Base-by-base conservation (phyloP, 352 stramenopile species). In the Globisporangium nagaii region DNA sequence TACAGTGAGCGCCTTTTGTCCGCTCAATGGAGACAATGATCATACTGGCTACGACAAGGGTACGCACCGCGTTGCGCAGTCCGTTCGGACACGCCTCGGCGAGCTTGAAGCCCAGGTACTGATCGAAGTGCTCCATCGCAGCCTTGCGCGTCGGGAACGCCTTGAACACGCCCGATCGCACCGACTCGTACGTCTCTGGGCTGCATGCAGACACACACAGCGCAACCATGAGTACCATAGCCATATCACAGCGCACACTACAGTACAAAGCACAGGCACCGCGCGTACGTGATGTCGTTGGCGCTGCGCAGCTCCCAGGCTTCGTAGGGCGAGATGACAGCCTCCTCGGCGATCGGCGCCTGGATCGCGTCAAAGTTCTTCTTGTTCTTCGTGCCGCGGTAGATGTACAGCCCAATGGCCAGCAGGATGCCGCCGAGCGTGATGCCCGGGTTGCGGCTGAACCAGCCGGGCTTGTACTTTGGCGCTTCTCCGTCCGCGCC, bases 391-490 rank as follows among this genome's bases (percentile, higher is more conserved):
- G 75, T 83, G 28, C 81, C 75, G 28, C 84, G 73, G 64, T 90
- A 89, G 47, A 93, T 77, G 61, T 86, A 93, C 20, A 77, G 57
- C 8, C 61, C 70, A 46, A 91, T 93, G 19, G 65, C 68, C 10
- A 90, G 42, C 44, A 91, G 43, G 25, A 91, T 84, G 30, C 71
- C 77, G 45, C 79, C 77, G 34, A 93, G 64, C 40, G 81, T 84
- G 48, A 90, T 60, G n/a, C 80, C 84, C 1, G 84, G 84, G 51
- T 93, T 88, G 64, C 84, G 84, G 47, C 84, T 93, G 69, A 93
- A 93, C 66, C 77, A 90, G 25, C 84, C 84, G 35, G 83, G 83
- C 57, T 89, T 88, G 68, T 88, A 90, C 60, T 92, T 88, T 39
- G 80, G 75, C 43, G 66, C 51, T 52, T 90, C 72, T 20, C 80